Conservation (phyloP, 345 rosid species). For the Orychophragmus violaceus region DNA sequence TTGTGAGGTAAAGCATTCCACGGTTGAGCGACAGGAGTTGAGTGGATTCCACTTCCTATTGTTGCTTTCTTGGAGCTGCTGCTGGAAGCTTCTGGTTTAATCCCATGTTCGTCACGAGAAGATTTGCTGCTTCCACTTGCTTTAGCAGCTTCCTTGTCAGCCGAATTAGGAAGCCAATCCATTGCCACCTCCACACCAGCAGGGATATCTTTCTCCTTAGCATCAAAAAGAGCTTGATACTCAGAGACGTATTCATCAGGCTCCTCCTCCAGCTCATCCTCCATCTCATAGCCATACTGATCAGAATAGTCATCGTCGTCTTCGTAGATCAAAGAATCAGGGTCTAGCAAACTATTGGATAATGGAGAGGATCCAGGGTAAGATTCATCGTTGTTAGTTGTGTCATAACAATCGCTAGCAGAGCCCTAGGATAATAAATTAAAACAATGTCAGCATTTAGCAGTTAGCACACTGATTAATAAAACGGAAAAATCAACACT, state of each 20-base stretch:
- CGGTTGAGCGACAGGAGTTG: background rate
- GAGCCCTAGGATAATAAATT: slow-evolving; percentile 24
- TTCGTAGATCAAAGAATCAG: slow-evolving; percentile 39
- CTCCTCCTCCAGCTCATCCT: slow-evolving; percentile 25
- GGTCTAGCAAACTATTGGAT: slow-evolving; percentile 30
- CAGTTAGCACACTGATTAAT: background rate
- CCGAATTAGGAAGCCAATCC: slow-evolving; percentile 50
- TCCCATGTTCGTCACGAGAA: background rate
- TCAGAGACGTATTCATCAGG: slow-evolving; percentile 37
- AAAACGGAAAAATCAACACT: background rate
- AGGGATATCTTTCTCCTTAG: slow-evolving; percentile 54
- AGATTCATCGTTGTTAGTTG: slow-evolving; percentile 12
- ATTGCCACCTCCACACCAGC: slow-evolving; percentile 73
- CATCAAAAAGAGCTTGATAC: slow-evolving; percentile 68
- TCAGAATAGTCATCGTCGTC: slow-evolving; percentile 9
- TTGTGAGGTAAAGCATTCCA: slow-evolving; percentile 13
- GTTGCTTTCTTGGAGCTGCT: slow-evolving; percentile 14
- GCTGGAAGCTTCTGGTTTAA: slow-evolving; percentile 7
- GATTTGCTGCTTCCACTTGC: slow-evolving; percentile 25
- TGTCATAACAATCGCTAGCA: slow-evolving; percentile 15
- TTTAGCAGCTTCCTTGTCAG: background rate
- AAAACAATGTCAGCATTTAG: background rate
- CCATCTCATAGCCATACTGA: slow-evolving; percentile 29
- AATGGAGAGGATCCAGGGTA: slow-evolving; percentile 22
- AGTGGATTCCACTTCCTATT: background rate